Evolutionary conservation across 805 yeast genomes (phyloP).

Genomic region (Nakazawaea molendinolei): DNA sequence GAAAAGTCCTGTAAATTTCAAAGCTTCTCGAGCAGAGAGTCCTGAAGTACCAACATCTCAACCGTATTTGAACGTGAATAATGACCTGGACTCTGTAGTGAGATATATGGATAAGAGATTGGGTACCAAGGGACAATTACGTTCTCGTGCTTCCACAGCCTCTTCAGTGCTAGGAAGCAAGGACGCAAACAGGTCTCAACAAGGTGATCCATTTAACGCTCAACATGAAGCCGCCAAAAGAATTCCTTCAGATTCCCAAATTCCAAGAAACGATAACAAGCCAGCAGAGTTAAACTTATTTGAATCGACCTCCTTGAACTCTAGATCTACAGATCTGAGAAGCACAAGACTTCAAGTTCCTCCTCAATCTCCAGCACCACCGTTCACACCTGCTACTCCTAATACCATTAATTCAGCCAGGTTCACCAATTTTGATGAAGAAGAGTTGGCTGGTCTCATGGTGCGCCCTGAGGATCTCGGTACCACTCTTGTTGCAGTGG

Average conservation of each 20-base stretch:
- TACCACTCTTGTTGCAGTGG: constrained; percentile 8
- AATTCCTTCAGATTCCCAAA: constrained; percentile 1
- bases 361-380: neutral
- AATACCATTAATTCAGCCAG: neutral
- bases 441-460: constrained; percentile 9
- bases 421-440: constrained; percentile 5
- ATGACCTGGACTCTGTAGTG: constrained; percentile 11
- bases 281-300: too few species aligned
- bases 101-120: constrained; percentile 13
- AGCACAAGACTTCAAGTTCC: too few species aligned
- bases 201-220: too few species aligned
- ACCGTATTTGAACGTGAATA: too few species aligned
- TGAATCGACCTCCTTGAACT: too few species aligned
- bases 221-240: too few species aligned
- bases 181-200: too few species aligned
- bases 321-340: too few species aligned
- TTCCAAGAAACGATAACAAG: neutral
- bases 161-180: too few species aligned
- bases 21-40: too few species aligned
- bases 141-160: constrained; percentile 7
- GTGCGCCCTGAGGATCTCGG: constrained; percentile 10
- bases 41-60: too few species aligned
- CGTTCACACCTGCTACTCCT: neutral
- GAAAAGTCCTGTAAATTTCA: too few species aligned
- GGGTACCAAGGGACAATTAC: neutral